phyloP scores from a whole-genome alignment of 1,284 basidiomycete species.

The Tremellales sp. region DNA sequence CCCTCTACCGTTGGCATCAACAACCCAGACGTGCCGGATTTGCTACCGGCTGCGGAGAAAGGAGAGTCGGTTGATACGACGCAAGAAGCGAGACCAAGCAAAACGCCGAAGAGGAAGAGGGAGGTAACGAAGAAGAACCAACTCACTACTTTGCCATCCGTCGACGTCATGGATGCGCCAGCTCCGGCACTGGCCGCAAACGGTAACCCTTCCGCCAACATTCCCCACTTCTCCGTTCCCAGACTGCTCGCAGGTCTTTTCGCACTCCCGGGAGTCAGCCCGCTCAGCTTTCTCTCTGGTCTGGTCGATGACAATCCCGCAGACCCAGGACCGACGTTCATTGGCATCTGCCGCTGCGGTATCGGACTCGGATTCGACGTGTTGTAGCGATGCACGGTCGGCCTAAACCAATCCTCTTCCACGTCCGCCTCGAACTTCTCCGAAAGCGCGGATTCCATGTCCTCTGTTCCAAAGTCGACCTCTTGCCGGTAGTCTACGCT shows the following conservation, averaged over 20 bases:
- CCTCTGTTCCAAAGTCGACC: constrained; percentile 43
- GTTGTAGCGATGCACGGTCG: constrained; percentile 39
- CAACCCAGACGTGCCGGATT: not conserved
- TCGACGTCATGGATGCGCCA: constrained; percentile 2
- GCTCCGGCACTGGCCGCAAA: constrained; percentile 37
- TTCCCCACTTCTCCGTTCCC: constrained; percentile 33
- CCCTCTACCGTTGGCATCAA: not conserved
- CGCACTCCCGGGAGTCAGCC: not conserved
- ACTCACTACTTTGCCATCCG: too few relatives aligned
- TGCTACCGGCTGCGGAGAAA: too few relatives aligned
- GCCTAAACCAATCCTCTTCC: constrained; percentile 50
- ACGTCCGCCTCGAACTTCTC: constrained; percentile 45
- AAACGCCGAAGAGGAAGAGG: too few relatives aligned
- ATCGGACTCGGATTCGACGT: constrained; percentile 19
- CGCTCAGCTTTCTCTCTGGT: constrained; percentile 14
- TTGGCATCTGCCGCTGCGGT: constrained; percentile 26
- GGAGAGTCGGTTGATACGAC: too few relatives aligned
- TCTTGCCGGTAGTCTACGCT: constrained; percentile 36
- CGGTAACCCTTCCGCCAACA: constrained; percentile 39
- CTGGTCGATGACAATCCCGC: constrained; percentile 11
- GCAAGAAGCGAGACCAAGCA: too few relatives aligned
- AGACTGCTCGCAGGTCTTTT: constrained; percentile 9
- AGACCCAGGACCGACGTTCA: constrained; percentile 20
- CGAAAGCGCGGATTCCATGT: constrained; percentile 43
- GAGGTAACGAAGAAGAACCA: too few relatives aligned